A percentile compares a stretch with the other conserved stretches of the same genome.
Evolutionary conservation across 768 basidiomycete species (phyloP).

Genomic region (Krasilnikovozyma curviuscula): DNA sequence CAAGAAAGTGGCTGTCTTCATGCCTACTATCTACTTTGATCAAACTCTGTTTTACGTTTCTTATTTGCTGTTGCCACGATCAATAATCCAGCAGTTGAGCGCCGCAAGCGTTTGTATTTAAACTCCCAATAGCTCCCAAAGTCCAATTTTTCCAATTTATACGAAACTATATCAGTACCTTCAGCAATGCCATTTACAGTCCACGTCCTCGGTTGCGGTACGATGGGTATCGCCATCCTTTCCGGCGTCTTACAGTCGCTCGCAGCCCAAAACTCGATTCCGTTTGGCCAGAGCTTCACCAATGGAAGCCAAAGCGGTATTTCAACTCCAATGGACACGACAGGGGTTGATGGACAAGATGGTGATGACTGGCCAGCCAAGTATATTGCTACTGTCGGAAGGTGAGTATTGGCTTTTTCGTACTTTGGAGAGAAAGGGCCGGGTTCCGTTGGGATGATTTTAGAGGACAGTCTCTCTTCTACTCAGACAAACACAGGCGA

Average conservation of each 20-base stretch:
- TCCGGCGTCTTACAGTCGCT: slow-evolving; percentile 29
- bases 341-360: background rate
- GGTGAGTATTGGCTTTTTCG: background rate
- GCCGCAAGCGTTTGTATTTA: no score
- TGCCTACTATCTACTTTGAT: no score
- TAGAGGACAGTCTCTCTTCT: background rate
- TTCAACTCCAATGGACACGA: background rate
- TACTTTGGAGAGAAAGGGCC: background rate
- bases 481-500: no score
- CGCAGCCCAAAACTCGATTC: background rate
- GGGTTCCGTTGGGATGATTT: background rate
- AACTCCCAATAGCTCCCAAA: no score
- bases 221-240: slow-evolving; percentile 89
- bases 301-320: no score
- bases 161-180: no score
- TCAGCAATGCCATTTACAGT: slow-evolving; percentile 1
- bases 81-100: no score
- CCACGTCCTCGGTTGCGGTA: slow-evolving; percentile 62
- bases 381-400: slow-evolving; percentile 70
- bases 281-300: background rate
- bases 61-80: no score
- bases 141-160: no score
- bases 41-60: no score
- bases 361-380: background rate
- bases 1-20: no score